phyloP scores from a whole-genome alignment of 2,329 filamentous ascomycete species.

The Cadophora luteo-olivacea region DNA sequence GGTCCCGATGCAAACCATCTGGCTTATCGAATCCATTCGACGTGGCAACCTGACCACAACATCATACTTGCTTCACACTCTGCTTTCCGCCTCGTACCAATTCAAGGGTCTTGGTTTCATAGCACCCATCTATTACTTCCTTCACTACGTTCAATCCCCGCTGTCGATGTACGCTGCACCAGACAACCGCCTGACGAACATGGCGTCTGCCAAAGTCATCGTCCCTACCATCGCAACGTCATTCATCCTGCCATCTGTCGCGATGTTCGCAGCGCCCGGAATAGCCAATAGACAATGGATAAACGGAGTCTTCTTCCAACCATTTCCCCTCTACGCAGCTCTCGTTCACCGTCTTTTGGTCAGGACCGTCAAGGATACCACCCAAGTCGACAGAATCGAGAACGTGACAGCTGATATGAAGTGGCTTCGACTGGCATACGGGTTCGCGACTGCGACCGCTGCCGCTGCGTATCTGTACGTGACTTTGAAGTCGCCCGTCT shows the following conservation, averaged over 20 bases:
- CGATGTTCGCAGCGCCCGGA: slow-evolving; percentile 36
- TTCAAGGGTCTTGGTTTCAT: slow-evolving; percentile 43
- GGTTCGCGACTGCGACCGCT: slow-evolving; percentile 25
- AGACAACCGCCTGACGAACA: slow-evolving; percentile 45
- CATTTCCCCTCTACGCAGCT: slow-evolving; percentile 41
- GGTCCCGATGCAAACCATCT: slow-evolving; percentile 41
- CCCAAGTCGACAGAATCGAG: slow-evolving; percentile 29
- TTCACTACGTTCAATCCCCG: slow-evolving; percentile 46
- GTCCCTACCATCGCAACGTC: slow-evolving; percentile 41
- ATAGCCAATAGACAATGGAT: slow-evolving; percentile 38
- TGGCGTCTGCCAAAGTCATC: slow-evolving; percentile 41
- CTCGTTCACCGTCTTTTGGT: slow-evolving; percentile 32
- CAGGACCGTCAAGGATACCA: slow-evolving; percentile 33
- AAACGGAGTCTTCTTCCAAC: slow-evolving; percentile 50
- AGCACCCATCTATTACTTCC: slow-evolving; percentile 47
- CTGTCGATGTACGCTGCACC: slow-evolving; percentile 44
- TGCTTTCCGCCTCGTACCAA: slow-evolving; percentile 42
- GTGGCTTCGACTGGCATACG: slow-evolving; percentile 37
- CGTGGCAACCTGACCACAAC: slow-evolving; percentile 42
- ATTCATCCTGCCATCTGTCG: slow-evolving; percentile 40
- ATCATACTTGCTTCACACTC: slow-evolving; percentile 34
- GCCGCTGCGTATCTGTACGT: slow-evolving; percentile 32
- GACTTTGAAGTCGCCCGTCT: slow-evolving; percentile 31
- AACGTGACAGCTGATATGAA: slow-evolving; percentile 37
- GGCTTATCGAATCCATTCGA: slow-evolving; percentile 41